A percentile compares a stretch with the other conserved stretches of the same genome.
phyloP scores from a whole-genome alignment of 176 grass and related monocot genomes.

The Oryza australiensis region DNA sequence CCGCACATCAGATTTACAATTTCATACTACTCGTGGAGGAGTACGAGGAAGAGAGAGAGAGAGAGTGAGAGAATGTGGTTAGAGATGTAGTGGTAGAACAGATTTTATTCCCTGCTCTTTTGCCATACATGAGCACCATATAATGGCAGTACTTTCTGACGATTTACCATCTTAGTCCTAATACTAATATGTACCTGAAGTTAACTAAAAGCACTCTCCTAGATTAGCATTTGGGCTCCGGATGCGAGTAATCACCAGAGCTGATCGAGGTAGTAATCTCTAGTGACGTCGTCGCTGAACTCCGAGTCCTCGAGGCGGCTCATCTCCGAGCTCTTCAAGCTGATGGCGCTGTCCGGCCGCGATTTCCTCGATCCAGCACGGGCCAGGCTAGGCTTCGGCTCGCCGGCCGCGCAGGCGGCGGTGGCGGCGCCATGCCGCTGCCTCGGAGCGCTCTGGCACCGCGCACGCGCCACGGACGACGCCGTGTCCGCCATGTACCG shows the following conservation, averaged over 20 bases:
- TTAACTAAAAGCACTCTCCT: neutral
- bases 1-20: too few relatives aligned
- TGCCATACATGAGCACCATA: neutral
- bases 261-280: conserved; percentile 91
- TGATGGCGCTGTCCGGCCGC: conserved; percentile 40
- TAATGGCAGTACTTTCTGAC: neutral
- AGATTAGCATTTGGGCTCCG: neutral
- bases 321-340: conserved; percentile 37
- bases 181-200: conserved; percentile 30
- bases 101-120: conserved; percentile 30
- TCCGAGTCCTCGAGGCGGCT: conserved; percentile 39
- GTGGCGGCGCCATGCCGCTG: conserved; percentile 66
- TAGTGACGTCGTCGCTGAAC: conserved; percentile 49
- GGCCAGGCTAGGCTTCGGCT: conserved; percentile 10
- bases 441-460: conserved; percentile 69
- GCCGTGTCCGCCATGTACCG: conserved; percentile 87
- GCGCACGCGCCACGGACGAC: conserved; percentile 68
- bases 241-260: conserved; percentile 60
- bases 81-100: neutral
- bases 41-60: too few relatives aligned
- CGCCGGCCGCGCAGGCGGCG: conserved; percentile 48
- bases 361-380: conserved; percentile 35
- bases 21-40: too few relatives aligned
- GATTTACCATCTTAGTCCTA: conserved; percentile 10
- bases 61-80: neutral